Evolutionary conservation across 1,284 basidiomycete species (phyloP).

Genomic region (Cryptococcus neoformans): DNA sequence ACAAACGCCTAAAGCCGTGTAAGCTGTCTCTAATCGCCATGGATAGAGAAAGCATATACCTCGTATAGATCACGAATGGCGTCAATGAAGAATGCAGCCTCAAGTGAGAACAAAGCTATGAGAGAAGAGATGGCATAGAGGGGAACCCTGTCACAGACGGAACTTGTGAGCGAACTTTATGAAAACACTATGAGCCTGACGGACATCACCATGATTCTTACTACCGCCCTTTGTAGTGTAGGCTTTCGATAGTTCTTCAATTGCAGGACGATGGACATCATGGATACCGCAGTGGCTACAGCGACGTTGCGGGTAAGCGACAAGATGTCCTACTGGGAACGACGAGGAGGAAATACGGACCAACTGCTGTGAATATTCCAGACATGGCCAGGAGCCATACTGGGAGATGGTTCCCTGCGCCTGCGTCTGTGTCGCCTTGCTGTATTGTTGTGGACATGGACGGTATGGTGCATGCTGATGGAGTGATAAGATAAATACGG

Average conservation of each 20-base stretch:
- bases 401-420: conserved; percentile 44
- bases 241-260: conserved; percentile 88
- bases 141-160: conserved; percentile 59
- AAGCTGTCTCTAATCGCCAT: background rate
- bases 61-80: conserved; percentile 94
- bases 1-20: conserved; percentile 73
- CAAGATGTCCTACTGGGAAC: background rate
- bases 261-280: conserved; percentile 80
- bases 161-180: background rate
- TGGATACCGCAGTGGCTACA: conserved; percentile 70
- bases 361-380: conserved; percentile 43
- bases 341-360: conserved; percentile 22
- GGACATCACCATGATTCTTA: conserved; percentile 91
- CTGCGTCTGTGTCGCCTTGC: conserved; percentile 17
- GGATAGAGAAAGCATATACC: conserved; percentile 52
- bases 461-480: too few species aligned
- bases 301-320: background rate
- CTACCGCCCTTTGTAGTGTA: conserved; percentile 74
- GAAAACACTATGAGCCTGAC: background rate
- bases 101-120: conserved; percentile 90
- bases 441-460: conserved; percentile 7
- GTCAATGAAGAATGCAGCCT: conserved; percentile 96
- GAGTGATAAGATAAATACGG: too few species aligned
- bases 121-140: conserved; percentile 87
- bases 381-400: conserved; percentile 43